Conservation (phyloP, 257 asterid genomes). For the Fraxinus pennsylvanica region DNA sequence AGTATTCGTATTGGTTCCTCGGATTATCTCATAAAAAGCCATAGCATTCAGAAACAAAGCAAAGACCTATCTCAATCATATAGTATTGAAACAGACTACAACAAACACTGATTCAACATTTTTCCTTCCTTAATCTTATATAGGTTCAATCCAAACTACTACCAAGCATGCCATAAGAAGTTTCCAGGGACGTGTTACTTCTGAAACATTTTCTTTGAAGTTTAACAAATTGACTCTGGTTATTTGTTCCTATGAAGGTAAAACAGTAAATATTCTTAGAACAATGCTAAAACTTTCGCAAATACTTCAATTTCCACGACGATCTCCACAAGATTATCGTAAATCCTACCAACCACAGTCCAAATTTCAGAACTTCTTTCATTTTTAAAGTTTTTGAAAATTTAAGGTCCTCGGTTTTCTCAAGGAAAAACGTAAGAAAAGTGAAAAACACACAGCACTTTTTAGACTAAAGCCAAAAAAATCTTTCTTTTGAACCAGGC, state of each 20-base stretch:
- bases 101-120: not conserved
- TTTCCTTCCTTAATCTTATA: not conserved
- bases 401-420: not conserved
- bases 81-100: not conserved
- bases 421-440: not conserved
- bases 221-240: not conserved
- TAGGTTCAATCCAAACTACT: not conserved
- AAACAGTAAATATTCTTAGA: not conserved
- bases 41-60: not conserved
- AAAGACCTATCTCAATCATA: not conserved
- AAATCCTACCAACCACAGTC: not conserved
- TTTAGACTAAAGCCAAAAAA: not conserved
- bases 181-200: not conserved
- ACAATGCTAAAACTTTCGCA: not conserved
- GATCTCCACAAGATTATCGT: not conserved
- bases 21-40: not conserved
- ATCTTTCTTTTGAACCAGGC: not conserved
- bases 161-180: not conserved
- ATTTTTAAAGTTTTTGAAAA: not conserved
- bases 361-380: not conserved
- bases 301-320: constrained; percentile 1
- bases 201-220: not conserved
- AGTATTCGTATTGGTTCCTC: no score
- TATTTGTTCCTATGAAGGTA: not conserved
- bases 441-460: not conserved